phyloP scores from a whole-genome alignment of 2,329 filamentous ascomycete species.

The Trichoderma breve region DNA sequence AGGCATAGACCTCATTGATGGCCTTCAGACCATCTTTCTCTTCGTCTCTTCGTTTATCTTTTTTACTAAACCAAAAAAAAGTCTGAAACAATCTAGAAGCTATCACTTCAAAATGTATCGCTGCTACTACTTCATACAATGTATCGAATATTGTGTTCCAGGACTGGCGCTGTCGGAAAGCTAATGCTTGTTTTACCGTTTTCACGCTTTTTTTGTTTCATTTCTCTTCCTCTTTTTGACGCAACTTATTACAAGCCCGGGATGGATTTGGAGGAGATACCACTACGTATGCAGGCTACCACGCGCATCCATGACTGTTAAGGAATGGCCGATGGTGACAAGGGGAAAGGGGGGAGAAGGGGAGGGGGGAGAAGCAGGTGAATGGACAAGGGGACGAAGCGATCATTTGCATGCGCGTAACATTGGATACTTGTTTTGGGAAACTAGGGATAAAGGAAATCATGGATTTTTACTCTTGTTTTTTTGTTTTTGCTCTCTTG shows the following conservation, averaged over 20 bases:
- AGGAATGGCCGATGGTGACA: neutral
- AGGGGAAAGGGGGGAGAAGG: neutral
- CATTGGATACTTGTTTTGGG: neutral
- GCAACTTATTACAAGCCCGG: constrained; percentile 18
- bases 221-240: neutral
- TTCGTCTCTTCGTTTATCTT: neutral
- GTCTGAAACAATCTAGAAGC: neutral
- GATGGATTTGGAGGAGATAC: constrained; percentile 27
- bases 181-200: constrained; percentile 4
- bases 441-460: neutral
- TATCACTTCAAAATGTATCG: constrained; percentile 7
- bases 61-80: neutral
- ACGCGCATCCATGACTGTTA: neutral
- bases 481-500: neutral
- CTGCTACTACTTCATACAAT: constrained; percentile 11
- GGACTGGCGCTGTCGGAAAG: constrained; percentile 19
- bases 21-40: neutral
- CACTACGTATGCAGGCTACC: constrained; percentile 20
- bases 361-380: neutral
- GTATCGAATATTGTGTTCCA: constrained; percentile 9
- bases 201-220: neutral
- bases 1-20: neutral
- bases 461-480: constrained; percentile 6
- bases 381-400: neutral
- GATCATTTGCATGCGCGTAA: neutral